Evolutionary conservation across 129 eudicot genomes (phyloP).

Genomic region (Flaveria brownii): DNA sequence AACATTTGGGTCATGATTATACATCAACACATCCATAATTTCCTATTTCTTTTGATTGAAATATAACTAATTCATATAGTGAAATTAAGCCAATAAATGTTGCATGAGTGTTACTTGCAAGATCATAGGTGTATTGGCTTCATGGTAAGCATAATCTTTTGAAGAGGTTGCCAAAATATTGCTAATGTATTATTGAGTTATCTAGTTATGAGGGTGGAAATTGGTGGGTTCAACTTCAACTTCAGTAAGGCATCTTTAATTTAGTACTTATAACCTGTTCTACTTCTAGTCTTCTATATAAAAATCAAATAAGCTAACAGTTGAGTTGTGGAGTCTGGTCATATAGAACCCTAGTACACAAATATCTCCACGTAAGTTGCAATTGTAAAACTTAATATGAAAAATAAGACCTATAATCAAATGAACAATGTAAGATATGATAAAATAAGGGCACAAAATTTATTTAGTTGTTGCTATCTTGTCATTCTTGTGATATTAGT

Average conservation of each 20-base stretch:
- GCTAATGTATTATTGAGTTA: not conserved
- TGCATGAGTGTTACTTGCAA: not conserved
- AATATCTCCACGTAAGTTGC: not conserved
- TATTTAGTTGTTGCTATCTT: no score
- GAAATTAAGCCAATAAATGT: not conserved
- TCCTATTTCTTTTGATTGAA: not conserved
- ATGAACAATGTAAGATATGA: no score
- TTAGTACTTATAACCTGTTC: not conserved
- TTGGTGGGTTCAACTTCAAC: slow-evolving; percentile 6
- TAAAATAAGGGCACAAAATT: no score
- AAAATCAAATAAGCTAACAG: not conserved
- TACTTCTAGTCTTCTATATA: not conserved
- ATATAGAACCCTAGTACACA: not conserved
- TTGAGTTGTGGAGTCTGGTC: not conserved
- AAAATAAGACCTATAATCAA: no score
- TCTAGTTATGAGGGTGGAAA: not conserved
- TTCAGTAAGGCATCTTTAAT: not conserved
- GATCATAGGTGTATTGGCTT: not conserved
- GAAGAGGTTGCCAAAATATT: not conserved
- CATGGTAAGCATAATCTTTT: not conserved
- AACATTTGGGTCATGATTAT: not conserved
- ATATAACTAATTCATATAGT: no score
- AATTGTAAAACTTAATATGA: no score
- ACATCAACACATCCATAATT: not conserved
- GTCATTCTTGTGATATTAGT: not conserved